These are phyloP conservation scores for Suaeda aralocaspica DNA, from an alignment of 148 eudicot genomes.

Conservation along the genomic window DNA sequence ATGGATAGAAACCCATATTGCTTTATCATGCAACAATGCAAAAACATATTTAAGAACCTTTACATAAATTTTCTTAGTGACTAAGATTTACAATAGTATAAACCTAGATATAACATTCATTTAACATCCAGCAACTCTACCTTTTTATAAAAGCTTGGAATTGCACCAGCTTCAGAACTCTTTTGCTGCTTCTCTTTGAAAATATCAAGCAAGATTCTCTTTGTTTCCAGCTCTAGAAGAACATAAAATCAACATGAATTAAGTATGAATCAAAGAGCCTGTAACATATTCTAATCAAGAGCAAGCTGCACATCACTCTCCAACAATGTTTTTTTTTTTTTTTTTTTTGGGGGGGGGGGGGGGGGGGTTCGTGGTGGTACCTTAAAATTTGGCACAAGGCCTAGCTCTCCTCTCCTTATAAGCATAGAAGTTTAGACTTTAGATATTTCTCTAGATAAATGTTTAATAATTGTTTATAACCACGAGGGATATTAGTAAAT, in stretches of 20 bases:
- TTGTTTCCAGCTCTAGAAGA: slow-evolving; percentile 85
- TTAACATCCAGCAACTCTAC: slow-evolving; percentile 21
- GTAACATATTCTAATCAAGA: neutral
- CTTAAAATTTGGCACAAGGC: too few relatives aligned
- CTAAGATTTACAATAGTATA: neutral
- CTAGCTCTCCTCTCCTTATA: too few relatives aligned
- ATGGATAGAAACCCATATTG: neutral
- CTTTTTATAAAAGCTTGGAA: slow-evolving; percentile 97
- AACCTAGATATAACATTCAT: neutral
- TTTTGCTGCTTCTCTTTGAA: slow-evolving; percentile 97
- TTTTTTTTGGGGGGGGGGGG: too few relatives aligned
- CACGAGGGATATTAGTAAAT: too few relatives aligned
- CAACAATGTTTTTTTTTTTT: too few relatives aligned
- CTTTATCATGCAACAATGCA: neutral
- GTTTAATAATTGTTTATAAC: too few relatives aligned
- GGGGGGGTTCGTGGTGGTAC: too few relatives aligned
- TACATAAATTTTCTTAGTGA: neutral
- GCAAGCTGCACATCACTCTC: neutral
- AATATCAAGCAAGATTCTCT: slow-evolving; percentile 91
- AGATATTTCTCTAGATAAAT: too few relatives aligned
- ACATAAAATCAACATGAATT: slow-evolving; percentile 6
- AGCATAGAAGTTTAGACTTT: too few relatives aligned
- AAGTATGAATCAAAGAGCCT: neutral
- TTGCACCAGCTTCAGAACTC: slow-evolving; percentile 82
- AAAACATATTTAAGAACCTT: neutral